These are phyloP conservation scores for Hylodesmum podocarpum DNA, from an alignment of 306 rosid species.

Conservation along the genomic window DNA sequence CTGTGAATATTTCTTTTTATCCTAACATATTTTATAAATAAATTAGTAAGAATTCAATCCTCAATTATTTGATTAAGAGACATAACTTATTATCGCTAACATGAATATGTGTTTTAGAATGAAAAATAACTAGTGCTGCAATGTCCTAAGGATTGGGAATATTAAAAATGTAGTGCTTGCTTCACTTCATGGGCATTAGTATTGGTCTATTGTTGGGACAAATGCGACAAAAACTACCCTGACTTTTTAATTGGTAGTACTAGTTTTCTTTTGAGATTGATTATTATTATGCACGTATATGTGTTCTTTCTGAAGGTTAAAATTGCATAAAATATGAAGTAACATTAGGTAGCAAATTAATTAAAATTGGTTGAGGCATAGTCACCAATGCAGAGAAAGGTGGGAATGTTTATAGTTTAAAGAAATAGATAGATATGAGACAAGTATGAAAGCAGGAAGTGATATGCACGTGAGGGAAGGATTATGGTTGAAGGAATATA, in stretches of 20 bases:
- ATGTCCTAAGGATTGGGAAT: not conserved
- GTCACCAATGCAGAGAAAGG: not conserved
- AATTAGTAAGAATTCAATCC: too few relatives aligned
- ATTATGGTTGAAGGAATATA: conserved; percentile 50
- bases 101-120: too few relatives aligned
- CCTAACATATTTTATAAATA: too few relatives aligned
- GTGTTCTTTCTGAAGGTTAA: not conserved
- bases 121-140: not conserved
- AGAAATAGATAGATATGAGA: conserved; percentile 17
- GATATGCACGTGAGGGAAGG: conserved; percentile 25
- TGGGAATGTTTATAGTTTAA: conserved; percentile 6
- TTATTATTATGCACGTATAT: not conserved
- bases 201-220: conserved; percentile 23
- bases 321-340: not conserved
- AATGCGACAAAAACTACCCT: conserved; percentile 5
- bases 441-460: not conserved
- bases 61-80: too few relatives aligned
- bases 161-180: not conserved
- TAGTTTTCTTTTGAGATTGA: not conserved
- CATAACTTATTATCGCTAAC: too few relatives aligned
- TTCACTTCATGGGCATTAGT: not conserved
- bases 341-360: not conserved
- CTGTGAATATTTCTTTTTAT: too few relatives aligned
- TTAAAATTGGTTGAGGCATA: not conserved
- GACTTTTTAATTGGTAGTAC: not conserved